Evolutionary conservation across 352 stramenopile genomes (phyloP), one percentile per base, ranked within the genome.

Genomic region (Globisporangium perplexum): DNA sequence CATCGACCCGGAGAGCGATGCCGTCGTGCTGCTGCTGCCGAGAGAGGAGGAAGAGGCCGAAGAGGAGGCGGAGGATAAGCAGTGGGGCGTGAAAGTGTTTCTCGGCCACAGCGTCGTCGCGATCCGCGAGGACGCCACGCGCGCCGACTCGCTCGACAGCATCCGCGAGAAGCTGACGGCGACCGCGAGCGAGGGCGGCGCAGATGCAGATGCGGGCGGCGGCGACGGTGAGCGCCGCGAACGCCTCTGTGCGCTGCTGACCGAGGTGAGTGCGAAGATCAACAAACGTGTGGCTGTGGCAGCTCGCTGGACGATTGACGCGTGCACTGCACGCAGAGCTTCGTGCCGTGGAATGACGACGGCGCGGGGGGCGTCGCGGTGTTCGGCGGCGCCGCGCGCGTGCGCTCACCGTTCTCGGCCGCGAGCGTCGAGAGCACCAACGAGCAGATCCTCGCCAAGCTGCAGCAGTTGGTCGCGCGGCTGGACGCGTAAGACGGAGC

Each of bases 1-100:
- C 46, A 67, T 86, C 41, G 75, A 89, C 55, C 76, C 76, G 1
- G 72, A 80, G 55, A 85, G 58, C 35, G 69, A 71, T 50, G 60
- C 77, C 53, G 72, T 85, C 28, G 76, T 68, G 43, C 53, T 88
- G 26, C 26, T 84, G 36, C 59, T 48, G 23, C 30, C 33, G 59
- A 33, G 50, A 50, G 35, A 41, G 11, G 10, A 50, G 74, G 35
- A 41, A 11, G 10, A 49, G 73, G 36, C 26, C 54, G 23, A 62
- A 41, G 47, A 28, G 4, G 17, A 36, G 14, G n/a, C n/a, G n/a
- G n/a, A n/a, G n/a, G n/a, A n/a, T n/a, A 43, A 12, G 20, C 8
- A 41, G 8, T 57, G 44, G 44, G 38, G 53, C 26, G 45, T 59
- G 5, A 53, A 59, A 35, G 35, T 59, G 35, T 24, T 59, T 14